Percentiles rank a stretch among this genome's conserved stretches.
phyloP scores from a whole-genome alignment of 495 filamentous ascomycete genomes.

The Lasiosphaeria hispida region DNA sequence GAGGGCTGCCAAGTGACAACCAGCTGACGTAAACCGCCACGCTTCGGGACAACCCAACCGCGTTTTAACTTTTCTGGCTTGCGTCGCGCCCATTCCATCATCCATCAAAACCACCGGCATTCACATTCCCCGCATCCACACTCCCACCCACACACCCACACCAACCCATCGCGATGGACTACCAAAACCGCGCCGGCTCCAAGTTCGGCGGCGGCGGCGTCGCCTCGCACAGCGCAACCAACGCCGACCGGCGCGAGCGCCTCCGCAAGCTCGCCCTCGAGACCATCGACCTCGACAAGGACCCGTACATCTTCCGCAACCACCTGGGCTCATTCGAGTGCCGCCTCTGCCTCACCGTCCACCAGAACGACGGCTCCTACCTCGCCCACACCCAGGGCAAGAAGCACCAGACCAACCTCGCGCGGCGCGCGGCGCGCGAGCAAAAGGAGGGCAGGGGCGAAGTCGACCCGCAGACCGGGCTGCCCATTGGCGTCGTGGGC shows the following conservation, averaged over 20 bases:
- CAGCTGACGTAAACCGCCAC: too few relatives aligned
- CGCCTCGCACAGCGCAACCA: constrained; percentile 87
- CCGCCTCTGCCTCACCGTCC: constrained; percentile 95
- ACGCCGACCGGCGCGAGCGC: constrained; percentile 94
- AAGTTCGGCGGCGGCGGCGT: constrained; percentile 98
- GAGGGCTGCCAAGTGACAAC: too few relatives aligned
- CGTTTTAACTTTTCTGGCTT: too few relatives aligned
- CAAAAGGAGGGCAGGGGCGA: constrained; percentile 75
- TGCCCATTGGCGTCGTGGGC: constrained; percentile 69
- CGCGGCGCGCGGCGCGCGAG: constrained; percentile 88
- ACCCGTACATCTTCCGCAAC: constrained; percentile 99
- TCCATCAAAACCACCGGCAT: not conserved
- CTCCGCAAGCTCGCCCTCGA: constrained; percentile 97
- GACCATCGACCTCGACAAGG: constrained; percentile 98
- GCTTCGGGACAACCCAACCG: too few relatives aligned
- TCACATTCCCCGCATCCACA: not conserved
- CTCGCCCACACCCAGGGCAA: constrained; percentile 98
- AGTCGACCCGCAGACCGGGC: constrained; percentile 70
- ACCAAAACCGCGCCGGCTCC: constrained; percentile 91
- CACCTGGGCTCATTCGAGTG: constrained; percentile 98
- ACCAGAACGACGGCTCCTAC: constrained; percentile 99
- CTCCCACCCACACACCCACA: not conserved
- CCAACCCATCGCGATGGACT: constrained; percentile 46
- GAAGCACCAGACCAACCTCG: constrained; percentile 99
- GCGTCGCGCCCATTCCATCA: not conserved